Conservation (phyloP, 2,329 filamentous ascomycete genomes). For the Trichophyton verrucosum region DNA sequence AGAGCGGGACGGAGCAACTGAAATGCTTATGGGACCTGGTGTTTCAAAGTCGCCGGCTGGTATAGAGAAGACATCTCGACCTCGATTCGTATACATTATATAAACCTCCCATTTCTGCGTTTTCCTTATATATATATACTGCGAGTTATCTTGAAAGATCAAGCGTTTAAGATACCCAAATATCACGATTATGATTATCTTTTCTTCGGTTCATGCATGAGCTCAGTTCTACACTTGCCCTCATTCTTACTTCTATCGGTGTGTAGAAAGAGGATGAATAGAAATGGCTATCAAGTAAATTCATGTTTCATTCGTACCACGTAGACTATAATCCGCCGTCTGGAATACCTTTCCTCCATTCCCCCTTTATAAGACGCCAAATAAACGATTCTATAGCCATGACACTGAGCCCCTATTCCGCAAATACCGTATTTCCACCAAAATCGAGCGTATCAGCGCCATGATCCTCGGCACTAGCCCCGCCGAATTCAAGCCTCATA, state of each 20-base stretch:
- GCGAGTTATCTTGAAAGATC: neutral
- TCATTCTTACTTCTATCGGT: too few relatives aligned
- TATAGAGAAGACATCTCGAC: slow-evolving; percentile 5
- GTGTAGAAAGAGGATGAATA: neutral
- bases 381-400: neutral
- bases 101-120: neutral
- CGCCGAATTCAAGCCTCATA: slow-evolving; percentile 70
- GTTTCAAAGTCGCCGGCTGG: slow-evolving; percentile 1
- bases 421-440: neutral
- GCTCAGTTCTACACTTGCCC: slow-evolving; percentile 2
- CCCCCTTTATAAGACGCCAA: neutral
- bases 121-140: neutral
- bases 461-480: slow-evolving; percentile 15
- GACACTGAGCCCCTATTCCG: neutral
- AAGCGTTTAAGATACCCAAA: slow-evolving; percentile 5
- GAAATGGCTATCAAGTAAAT: too few relatives aligned
- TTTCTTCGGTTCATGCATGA: neutral
- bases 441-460: slow-evolving; percentile 1
- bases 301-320: too few relatives aligned
- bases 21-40: slow-evolving; percentile 11
- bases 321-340: neutral
- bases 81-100: slow-evolving; percentile 13
- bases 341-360: neutral
- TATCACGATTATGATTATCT: neutral
- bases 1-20: slow-evolving; percentile 7